phyloP scores from a whole-genome alignment of 2,329 filamentous ascomycete species.

The Aotearoamyces nothofagi region DNA sequence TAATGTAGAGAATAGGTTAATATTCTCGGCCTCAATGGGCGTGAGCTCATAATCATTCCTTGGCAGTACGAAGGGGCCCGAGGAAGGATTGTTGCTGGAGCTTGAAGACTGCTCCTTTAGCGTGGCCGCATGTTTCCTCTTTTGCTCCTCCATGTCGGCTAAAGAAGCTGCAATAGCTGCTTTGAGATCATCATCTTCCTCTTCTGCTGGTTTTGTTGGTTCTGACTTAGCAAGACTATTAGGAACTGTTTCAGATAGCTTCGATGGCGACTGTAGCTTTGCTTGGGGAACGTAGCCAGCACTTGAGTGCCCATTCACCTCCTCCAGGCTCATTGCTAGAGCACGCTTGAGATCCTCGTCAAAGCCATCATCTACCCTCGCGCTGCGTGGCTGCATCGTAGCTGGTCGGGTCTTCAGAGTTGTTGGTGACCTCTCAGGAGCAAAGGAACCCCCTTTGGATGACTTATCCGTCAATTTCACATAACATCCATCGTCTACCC shows the following conservation, averaged over 20 bases:
- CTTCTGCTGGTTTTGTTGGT: constrained; percentile 41
- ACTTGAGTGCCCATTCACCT: constrained; percentile 61
- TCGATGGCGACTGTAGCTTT: constrained; percentile 26
- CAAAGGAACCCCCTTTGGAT: constrained; percentile 24
- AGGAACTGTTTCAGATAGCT: constrained; percentile 10
- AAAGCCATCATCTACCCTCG: constrained; percentile 77
- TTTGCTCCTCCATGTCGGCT: constrained; percentile 96
- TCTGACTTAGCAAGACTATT: constrained; percentile 8
- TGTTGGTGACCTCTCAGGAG: constrained; percentile 29
- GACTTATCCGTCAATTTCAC: constrained; percentile 71
- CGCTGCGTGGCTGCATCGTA: constrained; percentile 78
- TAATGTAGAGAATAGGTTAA: constrained; percentile 86
- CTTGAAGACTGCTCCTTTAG: constrained; percentile 64
- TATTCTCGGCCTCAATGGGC: constrained; percentile 89
- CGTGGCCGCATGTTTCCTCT: constrained; percentile 72
- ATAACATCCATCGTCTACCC: constrained; percentile 94
- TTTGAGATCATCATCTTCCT: constrained; percentile 85
- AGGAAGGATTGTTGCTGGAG: constrained; percentile 28
- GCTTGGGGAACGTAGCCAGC: constrained; percentile 57
- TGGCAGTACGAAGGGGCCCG: constrained; percentile 43
- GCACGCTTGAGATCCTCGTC: constrained; percentile 92
- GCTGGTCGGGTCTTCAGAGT: constrained; percentile 47
- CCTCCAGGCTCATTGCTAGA: constrained; percentile 91
- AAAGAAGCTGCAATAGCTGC: constrained; percentile 91
- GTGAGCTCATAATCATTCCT: constrained; percentile 94